These are phyloP conservation scores for Musa acuminata DNA, from an alignment of 176 grass and related monocot species.

Conservation along the genomic window DNA sequence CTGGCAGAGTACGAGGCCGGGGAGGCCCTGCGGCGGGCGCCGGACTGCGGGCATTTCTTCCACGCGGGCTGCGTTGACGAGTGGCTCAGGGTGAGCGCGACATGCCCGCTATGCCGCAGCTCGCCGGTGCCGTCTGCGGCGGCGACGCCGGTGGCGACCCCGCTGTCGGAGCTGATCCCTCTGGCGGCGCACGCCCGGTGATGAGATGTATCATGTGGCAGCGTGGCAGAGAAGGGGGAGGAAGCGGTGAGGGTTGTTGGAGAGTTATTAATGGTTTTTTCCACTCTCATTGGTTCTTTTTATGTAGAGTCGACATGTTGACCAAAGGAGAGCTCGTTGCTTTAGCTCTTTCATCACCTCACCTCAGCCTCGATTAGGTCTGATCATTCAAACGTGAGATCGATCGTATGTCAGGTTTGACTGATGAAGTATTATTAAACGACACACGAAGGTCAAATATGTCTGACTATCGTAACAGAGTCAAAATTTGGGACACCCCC, in stretches of 20 bases:
- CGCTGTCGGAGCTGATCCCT: constrained; percentile 42
- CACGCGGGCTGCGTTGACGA: constrained; percentile 55
- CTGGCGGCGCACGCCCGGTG: constrained; percentile 30
- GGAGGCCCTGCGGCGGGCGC: constrained; percentile 37
- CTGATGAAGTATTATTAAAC: too few relatives aligned
- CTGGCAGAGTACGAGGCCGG: constrained; percentile 42
- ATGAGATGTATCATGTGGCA: not conserved
- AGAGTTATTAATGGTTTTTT: not conserved
- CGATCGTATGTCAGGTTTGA: too few relatives aligned
- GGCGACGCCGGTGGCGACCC: constrained; percentile 18
- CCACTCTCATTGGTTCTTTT: not conserved
- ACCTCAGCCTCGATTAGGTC: too few relatives aligned
- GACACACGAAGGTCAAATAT: too few relatives aligned
- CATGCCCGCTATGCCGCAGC: constrained; percentile 68
- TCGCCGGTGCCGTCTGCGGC: constrained; percentile 51
- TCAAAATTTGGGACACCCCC: too few relatives aligned
- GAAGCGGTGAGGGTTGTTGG: not conserved
- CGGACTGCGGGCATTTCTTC: constrained; percentile 52
- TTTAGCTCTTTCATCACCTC: too few relatives aligned
- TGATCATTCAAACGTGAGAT: too few relatives aligned
- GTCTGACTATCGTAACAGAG: too few relatives aligned
- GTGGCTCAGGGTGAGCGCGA: constrained; percentile 68
- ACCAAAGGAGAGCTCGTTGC: too few relatives aligned
- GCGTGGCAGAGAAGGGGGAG: not conserved
- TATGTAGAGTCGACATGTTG: not conserved